Evolutionary conservation across 2,329 filamentous ascomycete species (phyloP).

Genomic region (Escovopsis sp.): DNA sequence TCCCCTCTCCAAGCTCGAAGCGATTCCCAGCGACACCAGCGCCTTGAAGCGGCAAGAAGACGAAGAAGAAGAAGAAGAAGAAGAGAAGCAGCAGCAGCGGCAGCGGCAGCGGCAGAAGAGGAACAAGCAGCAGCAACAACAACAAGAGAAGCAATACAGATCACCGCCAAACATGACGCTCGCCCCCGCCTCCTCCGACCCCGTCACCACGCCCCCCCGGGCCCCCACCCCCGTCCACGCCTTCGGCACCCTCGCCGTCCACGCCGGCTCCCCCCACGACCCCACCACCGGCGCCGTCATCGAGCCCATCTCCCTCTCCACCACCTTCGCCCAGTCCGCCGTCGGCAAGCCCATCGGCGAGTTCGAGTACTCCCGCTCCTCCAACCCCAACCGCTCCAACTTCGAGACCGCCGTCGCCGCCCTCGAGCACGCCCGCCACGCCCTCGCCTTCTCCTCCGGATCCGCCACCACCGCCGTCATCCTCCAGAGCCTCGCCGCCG

Average conservation of each 20-base stretch:
- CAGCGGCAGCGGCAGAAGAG: no score
- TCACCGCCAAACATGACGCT: constrained; percentile 12
- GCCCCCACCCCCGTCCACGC: constrained; percentile 56
- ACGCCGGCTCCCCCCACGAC: constrained; percentile 84
- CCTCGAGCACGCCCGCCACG: constrained; percentile 82
- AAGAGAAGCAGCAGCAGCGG: background rate
- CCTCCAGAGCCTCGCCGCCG: constrained; percentile 78
- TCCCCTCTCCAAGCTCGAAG: no score
- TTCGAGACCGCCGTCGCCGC: constrained; percentile 86
- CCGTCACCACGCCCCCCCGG: constrained; percentile 58
- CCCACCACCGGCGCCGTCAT: constrained; percentile 89
- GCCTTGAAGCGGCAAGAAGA: no score
- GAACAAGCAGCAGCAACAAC: constrained; percentile 3
- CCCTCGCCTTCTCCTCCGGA: constrained; percentile 86
- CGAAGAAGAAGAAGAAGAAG: constrained; percentile 2
- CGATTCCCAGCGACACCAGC: no score
- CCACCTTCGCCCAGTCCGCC: constrained; percentile 82
- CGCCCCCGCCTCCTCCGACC: constrained; percentile 21
- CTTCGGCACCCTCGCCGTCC: constrained; percentile 89
- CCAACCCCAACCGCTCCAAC: constrained; percentile 90
- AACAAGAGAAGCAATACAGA: background rate
- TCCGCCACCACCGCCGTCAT: constrained; percentile 88
- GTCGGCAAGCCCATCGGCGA: constrained; percentile 76
- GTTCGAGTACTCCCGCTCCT: constrained; percentile 87
- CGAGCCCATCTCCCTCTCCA: constrained; percentile 87